Conservation (phyloP, 805 yeast genomes). For the Ogataea glucozyma region DNA sequence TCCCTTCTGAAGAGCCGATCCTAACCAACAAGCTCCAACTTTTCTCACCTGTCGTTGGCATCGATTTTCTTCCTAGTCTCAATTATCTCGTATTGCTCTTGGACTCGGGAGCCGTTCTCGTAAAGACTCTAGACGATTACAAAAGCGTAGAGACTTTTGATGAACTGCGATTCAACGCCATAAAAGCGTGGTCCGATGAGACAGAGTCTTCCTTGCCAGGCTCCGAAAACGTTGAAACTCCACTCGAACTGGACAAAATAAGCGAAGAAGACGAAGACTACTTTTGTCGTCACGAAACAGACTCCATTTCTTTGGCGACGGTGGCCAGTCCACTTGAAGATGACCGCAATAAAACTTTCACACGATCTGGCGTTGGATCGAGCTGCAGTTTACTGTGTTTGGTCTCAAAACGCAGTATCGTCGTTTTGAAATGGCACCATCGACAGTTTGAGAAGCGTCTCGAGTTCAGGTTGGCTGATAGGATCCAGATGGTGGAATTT, state of each 20-base stretch:
- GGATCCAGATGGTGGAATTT: conserved; percentile 27
- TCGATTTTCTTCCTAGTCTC: conserved; percentile 35
- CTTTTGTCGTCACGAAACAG: conserved; percentile 23
- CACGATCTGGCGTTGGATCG: too few species aligned
- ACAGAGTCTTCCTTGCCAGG: too few species aligned
- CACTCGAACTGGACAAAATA: conserved; percentile 12
- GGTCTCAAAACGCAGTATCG: conserved; percentile 26
- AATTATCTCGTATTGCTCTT: conserved; percentile 34
- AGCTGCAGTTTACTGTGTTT: conserved; percentile 23
- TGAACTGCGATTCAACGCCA: conserved; percentile 35
- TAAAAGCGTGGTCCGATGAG: conserved; percentile 30
- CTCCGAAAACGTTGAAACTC: conserved; percentile 4
- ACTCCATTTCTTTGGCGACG: conserved; percentile 36
- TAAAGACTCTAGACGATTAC: conserved; percentile 34
- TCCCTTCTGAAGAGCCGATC: conserved; percentile 21
- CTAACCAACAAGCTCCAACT: conserved; percentile 18
- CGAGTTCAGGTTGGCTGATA: conserved; percentile 31
- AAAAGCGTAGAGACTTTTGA: conserved; percentile 33
- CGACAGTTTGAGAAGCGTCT: conserved; percentile 24
- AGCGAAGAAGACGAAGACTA: conserved; percentile 29
- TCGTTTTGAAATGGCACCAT: conserved; percentile 27
- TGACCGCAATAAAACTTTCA: too few species aligned
- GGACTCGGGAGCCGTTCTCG: conserved; percentile 32
- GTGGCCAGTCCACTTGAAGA: too few species aligned
- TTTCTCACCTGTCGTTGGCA: conserved; percentile 30